Evolutionary conservation across 352 stramenopile genomes (phyloP), one percentile per base, ranked within the genome.

Genomic region (Globisporangium abappressorium): DNA sequence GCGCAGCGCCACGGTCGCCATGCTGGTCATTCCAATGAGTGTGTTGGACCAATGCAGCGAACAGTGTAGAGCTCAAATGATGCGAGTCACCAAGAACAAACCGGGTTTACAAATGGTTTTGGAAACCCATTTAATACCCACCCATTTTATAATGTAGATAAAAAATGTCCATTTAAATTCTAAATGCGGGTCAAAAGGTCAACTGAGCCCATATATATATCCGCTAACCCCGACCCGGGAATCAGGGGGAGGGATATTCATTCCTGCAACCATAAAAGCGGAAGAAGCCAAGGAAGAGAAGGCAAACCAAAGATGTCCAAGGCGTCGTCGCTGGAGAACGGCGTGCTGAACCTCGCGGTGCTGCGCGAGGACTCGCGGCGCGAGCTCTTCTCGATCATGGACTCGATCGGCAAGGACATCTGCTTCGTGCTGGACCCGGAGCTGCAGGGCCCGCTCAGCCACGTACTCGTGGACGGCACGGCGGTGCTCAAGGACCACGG

Each of bases 381-480:
- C 56, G 87, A 94, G 73, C 78, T 96, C 47, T 93, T 92, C 69
- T 87, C 81, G 28, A 93, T 97, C 68, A 72, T 95, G 59, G 87
- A 94, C 72, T 85, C 74, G 4, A 88, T 91, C 61, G 89, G 89
- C 57, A 95, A 93, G 73, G 91, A 97, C 68, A 90, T 95, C 57
- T 92, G 82, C 73, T 85, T 97, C 67, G 86, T 97, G 67, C 68
- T 97, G 62, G 89, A 97, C 69, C 82, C 85, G 38, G 83, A 91
- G 36, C 74, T 97, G 15, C 93, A 81, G 61, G 86, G 87, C 0
- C 85, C 89, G 57, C 77, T 97, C 33, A 90, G 91, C 62, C 88
- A 97, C 70, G 84, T 97, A 60, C 81, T 97, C 5, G 84, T 94
- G 57, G 91, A 96, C 65, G 89, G 91, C 70, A 93, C 85, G 18